These are phyloP conservation scores for Polyporus arcularius DNA, from an alignment of 768 basidiomycete species.

Conservation along the genomic window DNA sequence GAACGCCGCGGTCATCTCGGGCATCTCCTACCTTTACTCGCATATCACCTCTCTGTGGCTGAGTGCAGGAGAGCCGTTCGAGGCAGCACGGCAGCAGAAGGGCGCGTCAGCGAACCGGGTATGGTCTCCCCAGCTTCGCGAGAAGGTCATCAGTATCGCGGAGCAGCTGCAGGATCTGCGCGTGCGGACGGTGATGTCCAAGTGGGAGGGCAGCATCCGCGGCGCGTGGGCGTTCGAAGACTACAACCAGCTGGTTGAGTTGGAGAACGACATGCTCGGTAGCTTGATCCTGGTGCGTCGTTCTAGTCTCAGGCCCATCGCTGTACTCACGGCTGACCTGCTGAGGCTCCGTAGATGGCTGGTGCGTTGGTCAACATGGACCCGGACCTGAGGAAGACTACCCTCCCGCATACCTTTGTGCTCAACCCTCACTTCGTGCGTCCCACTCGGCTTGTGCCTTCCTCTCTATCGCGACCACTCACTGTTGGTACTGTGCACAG, in stretches of 20 bases:
- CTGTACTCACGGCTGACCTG: not conserved
- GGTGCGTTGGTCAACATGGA: constrained; percentile 46
- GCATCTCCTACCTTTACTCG: constrained; percentile 44
- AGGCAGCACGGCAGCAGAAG: constrained; percentile 8
- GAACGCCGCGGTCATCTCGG: constrained; percentile 42
- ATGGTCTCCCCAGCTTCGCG: constrained; percentile 33
- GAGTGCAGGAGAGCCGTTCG: constrained; percentile 15
- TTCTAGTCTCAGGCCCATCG: not conserved
- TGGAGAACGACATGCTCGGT: constrained; percentile 44
- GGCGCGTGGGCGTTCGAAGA: constrained; percentile 55
- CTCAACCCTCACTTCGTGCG: constrained; percentile 58
- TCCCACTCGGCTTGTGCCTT: constrained; percentile 7
- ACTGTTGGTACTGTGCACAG: constrained; percentile 18
- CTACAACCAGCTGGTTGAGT: constrained; percentile 42
- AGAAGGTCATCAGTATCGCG: constrained; percentile 32
- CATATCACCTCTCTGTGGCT: constrained; percentile 47
- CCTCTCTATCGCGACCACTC: not conserved
- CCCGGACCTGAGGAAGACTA: constrained; percentile 39
- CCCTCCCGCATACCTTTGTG: constrained; percentile 47
- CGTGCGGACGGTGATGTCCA: constrained; percentile 38
- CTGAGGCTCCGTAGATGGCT: constrained; percentile 32
- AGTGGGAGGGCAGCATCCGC: constrained; percentile 50
- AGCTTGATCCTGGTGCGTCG: constrained; percentile 16
- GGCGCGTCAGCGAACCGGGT: constrained; percentile 10
- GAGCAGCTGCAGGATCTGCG: constrained; percentile 37